Base-by-base conservation (phyloP, 2,329 filamentous ascomycete genomes). In the Alternaria brassicicola region DNA sequence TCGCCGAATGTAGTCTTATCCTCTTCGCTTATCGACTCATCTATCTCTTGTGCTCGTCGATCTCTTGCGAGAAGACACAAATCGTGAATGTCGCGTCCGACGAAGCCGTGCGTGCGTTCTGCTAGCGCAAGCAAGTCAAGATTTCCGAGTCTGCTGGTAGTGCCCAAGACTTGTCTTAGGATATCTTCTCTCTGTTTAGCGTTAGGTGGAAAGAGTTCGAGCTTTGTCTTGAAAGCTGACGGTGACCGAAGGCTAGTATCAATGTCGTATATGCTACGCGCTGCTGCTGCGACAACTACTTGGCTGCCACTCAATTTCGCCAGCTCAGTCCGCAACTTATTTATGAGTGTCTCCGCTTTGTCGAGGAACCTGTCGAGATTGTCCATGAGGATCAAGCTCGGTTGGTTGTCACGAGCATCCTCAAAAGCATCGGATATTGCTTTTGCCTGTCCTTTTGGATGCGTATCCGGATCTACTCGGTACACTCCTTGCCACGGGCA, bases 91-190 rank as follows among this genome's bases (percentile, higher is more conserved):
- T 97, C 93, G 1, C 85, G 84, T 4, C 90, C 90, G 30, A 92
- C 96, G 75, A 92, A 97, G 4, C 93, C 94, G 70, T 97, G 93
- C 0, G 93, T 96, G 55, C 87, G 86, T 61, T 90, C 86, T 39
- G 89, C 89, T 41, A 96, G 79, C 17, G 83, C 79, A 4, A 83
- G 33, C 19, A 74, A 65, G 80, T 79, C 8, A 80, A 82, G n/a
- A 73, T 79, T 43, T 86, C 79, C 26, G 74, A 79, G 13, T 79
- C 80, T 57, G 72, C 90, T 80, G 6, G 85, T 86, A 7, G 63
- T 55, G 7, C 69, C 68, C 23, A 76, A 28, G 6, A 76, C 65
- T 38, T 75, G 63, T 28, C 86, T 83, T 21, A 97, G 77, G 12
- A 97, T 96, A 28, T 92, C 88, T 46, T 87, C 85, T 36, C 94